phyloP scores from a whole-genome alignment of 139 green algal species.

The Tetraselmis chui region DNA sequence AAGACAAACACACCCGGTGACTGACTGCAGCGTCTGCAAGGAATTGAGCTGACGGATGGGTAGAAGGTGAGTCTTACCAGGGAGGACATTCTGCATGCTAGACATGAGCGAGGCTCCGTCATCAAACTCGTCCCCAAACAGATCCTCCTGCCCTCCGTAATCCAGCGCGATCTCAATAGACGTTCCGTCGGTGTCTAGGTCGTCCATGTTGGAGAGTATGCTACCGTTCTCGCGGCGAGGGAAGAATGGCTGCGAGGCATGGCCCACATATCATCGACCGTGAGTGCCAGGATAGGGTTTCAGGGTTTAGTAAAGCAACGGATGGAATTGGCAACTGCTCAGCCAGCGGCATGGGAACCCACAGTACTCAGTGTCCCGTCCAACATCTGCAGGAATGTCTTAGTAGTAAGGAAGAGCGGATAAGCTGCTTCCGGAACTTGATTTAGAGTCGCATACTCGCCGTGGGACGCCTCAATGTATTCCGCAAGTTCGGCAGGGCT shows the following conservation, averaged over 20 bases:
- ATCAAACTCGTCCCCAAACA: background rate
- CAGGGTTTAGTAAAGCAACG: too few species aligned
- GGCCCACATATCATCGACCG: too few species aligned
- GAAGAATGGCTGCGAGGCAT: slow-evolving; percentile 69
- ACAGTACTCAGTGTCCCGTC: slow-evolving; percentile 37
- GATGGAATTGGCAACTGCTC: too few species aligned
- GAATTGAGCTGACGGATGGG: too few species aligned
- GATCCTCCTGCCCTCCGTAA: background rate
- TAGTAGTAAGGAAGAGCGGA: slow-evolving; percentile 63
- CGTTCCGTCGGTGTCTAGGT: slow-evolving; percentile 42
- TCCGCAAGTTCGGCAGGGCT: slow-evolving; percentile 14
- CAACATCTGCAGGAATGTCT: slow-evolving; percentile 52
- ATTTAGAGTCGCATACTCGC: slow-evolving; percentile 34
- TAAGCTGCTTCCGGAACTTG: slow-evolving; percentile 56
- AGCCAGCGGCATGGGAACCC: too few species aligned
- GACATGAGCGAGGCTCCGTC: background rate
- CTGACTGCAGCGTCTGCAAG: too few species aligned
- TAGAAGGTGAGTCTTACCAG: too few species aligned
- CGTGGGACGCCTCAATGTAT: slow-evolving; percentile 4
- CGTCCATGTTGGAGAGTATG: slow-evolving; percentile 30
- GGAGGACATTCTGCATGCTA: background rate
- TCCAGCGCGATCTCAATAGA: background rate
- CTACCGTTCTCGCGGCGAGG: slow-evolving; percentile 19
- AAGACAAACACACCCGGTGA: too few species aligned
- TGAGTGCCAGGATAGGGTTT: too few species aligned